Evolutionary conservation across 1,284 basidiomycete species (phyloP), one percentile per base, ranked within the genome.

Genomic region (Exobasidium rhododendri): DNA sequence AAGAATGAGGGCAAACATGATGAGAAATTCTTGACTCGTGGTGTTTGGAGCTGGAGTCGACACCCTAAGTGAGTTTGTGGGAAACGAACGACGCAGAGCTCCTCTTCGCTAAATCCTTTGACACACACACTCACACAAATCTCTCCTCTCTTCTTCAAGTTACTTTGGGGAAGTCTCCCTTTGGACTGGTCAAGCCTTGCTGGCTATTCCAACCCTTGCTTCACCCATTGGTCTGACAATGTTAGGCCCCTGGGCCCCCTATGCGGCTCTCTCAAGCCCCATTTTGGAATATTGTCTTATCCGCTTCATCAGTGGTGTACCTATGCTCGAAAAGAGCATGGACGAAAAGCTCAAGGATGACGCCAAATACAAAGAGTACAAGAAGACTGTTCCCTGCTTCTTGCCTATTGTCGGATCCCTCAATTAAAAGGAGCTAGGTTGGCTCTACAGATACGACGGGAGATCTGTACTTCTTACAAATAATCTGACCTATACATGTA

Each of bases 81-180:
- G 56, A 6, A n/a, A 40, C 20, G 13, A 13, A 17, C 13, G 22
- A 22, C 54, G 13, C 43, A 52, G 17, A 17, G 17, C 50, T 24
- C 17, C 17, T 17, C 43, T n/a, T n/a, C n/a, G n/a, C n/a, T n/a
- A n/a, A n/a, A n/a, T n/a, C n/a, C n/a, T n/a, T n/a, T n/a, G n/a
- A n/a, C n/a, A n/a, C n/a, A n/a, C n/a, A n/a, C n/a, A n/a, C n/a
- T n/a, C n/a, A n/a, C n/a, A n/a, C n/a, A n/a, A n/a, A 17, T 29
- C 20, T 22, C 20, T 6, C 20, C 28, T 28, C 10, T 52, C 17
- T 40, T 40, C 17, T 40, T 17, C 17, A 10, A 40, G 35, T 81
- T 90, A 91, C 77, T 84, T 89, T 35, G 89, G 87, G 26, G 89
- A 91, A 81, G 83, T 90, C 11, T 85, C 87, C 2, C 82, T 91